A percentile compares a stretch with the other conserved stretches of the same genome.
phyloP scores from a whole-genome alignment of 2,329 filamentous ascomycete genomes.

The Tolypocladium ovalisporum region DNA sequence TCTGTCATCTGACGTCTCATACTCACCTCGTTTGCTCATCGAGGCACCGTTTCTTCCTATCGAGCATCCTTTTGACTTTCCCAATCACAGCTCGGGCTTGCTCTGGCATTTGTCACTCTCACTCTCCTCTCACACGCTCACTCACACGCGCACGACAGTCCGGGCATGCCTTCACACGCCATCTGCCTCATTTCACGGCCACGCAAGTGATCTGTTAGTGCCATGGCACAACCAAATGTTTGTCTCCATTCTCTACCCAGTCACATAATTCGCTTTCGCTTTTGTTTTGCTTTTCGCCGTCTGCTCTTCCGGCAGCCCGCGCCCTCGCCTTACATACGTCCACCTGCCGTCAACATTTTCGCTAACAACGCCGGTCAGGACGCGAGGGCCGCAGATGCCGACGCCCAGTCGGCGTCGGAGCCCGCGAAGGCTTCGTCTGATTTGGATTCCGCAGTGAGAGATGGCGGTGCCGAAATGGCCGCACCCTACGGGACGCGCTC shows the following conservation, averaged over 20 bases:
- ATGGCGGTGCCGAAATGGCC: constrained; percentile 38
- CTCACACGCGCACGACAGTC: constrained; percentile 5
- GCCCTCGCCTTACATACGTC: constrained; percentile 3
- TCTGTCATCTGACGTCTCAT: not conserved
- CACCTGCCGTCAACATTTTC: not conserved
- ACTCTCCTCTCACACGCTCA: constrained; percentile 9
- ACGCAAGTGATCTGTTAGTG: constrained; percentile 22
- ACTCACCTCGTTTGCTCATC: not conserved
- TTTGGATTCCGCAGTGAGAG: constrained; percentile 36
- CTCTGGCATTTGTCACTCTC: constrained; percentile 5
- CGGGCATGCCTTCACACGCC: constrained; percentile 17
- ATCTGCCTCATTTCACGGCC: constrained; percentile 19
- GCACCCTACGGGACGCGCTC: constrained; percentile 87
- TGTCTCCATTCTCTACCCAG: constrained; percentile 7
- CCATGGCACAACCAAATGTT: constrained; percentile 29
- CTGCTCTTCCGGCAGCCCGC: not conserved
- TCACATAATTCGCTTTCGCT: constrained; percentile 4
- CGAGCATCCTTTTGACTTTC: not conserved
- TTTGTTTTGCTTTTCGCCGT: constrained; percentile 4
- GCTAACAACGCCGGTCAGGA: constrained; percentile 18
- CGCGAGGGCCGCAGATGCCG: constrained; percentile 21
- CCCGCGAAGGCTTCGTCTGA: constrained; percentile 37
- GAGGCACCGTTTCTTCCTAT: not conserved
- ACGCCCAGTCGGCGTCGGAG: constrained; percentile 20
- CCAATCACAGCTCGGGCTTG: not conserved